phyloP scores from a whole-genome alignment of 1,284 basidiomycete genomes.

The Pterulicium gracile region DNA sequence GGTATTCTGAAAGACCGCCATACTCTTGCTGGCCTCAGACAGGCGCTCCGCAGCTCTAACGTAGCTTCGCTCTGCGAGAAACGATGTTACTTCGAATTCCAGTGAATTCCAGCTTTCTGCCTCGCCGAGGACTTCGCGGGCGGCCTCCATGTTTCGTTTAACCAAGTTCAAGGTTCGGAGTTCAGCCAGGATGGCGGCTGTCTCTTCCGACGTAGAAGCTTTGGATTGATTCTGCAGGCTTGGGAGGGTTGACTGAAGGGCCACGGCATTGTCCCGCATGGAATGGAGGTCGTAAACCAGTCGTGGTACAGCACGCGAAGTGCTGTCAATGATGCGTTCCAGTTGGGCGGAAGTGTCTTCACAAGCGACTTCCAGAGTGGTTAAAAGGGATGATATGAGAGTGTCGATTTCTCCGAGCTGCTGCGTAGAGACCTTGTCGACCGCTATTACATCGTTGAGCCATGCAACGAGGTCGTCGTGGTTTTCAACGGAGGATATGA shows the following conservation, averaged over 20 bases:
- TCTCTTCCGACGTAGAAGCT: conserved; percentile 39
- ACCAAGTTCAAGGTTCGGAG: conserved; percentile 74
- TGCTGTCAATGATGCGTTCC: conserved; percentile 82
- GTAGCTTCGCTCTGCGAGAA: conserved; percentile 70
- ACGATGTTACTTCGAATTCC: conserved; percentile 79
- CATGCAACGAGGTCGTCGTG: conserved; percentile 46
- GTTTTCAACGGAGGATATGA: conserved; percentile 30
- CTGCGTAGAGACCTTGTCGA: conserved; percentile 19
- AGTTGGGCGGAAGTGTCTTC: conserved; percentile 80
- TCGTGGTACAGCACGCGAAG: conserved; percentile 79
- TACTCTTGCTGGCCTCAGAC: conserved; percentile 76
- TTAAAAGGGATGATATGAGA: conserved; percentile 62
- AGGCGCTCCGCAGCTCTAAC: conserved; percentile 82
- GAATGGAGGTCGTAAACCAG: conserved; percentile 91
- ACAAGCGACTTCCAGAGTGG: conserved; percentile 69
- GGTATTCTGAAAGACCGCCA: conserved; percentile 86
- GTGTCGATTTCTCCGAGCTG: conserved; percentile 65
- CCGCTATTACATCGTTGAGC: conserved; percentile 49
- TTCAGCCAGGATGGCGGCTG: conserved; percentile 55
- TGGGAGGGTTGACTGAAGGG: conserved; percentile 55
- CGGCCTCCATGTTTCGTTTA: conserved; percentile 77
- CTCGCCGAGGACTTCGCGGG: conserved; percentile 78
- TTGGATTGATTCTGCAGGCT: conserved; percentile 44
- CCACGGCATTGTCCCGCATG: conserved; percentile 81
- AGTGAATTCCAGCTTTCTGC: conserved; percentile 92